Conservation (phyloP, 345 rosid species). For the Melaleuca quinquenervia region DNA sequence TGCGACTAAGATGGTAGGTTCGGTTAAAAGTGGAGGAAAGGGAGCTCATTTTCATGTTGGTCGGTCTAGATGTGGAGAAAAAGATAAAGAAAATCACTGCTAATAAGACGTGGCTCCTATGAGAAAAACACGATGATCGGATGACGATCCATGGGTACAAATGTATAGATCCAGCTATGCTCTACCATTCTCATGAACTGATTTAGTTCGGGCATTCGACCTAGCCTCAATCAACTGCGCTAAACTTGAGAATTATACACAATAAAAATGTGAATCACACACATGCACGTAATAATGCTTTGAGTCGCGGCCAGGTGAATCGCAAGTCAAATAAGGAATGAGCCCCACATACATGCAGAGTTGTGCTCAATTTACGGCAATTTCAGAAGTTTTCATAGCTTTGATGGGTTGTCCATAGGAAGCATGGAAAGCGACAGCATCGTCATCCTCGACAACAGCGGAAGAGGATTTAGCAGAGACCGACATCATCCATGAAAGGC, state of each 20-base stretch:
- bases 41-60: not conserved
- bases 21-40: not conserved
- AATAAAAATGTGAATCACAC: not conserved
- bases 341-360: not conserved
- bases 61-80: no score
- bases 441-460: not conserved
- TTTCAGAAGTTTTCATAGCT: not conserved
- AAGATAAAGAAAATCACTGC: not conserved
- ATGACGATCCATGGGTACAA: not conserved
- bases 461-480: not conserved
- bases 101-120: not conserved
- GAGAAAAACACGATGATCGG: not conserved
- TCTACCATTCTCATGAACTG: not conserved
- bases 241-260: not conserved
- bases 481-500: constrained; percentile 37
- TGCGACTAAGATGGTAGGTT: not conserved
- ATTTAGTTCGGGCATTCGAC: not conserved
- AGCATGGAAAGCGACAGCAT: not conserved
- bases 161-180: not conserved
- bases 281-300: not conserved
- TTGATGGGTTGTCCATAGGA: not conserved
- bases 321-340: not conserved
- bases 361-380: not conserved
- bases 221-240: not conserved
- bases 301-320: not conserved